phyloP scores from a whole-genome alignment of 495 filamentous ascomycete genomes.

The Cetradonia linearis region DNA sequence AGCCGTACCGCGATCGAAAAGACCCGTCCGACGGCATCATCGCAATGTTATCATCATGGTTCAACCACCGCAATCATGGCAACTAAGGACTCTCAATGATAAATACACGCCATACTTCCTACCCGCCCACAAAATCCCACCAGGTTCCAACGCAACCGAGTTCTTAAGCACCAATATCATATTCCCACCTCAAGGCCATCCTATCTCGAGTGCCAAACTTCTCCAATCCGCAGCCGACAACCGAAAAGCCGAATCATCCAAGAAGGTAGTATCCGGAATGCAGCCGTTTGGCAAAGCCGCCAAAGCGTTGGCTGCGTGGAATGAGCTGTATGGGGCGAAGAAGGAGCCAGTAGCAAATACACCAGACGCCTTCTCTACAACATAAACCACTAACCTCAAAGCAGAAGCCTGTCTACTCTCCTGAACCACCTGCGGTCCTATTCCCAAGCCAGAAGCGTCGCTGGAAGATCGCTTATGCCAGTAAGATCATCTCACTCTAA shows the following conservation, averaged over 20 bases:
- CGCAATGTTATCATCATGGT: not conserved
- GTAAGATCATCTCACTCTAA: not conserved
- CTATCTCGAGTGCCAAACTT: not conserved
- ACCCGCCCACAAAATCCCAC: not conserved
- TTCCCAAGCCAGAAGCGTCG: not conserved
- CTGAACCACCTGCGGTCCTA: not conserved
- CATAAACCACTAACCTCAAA: not conserved
- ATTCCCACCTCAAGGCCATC: not conserved
- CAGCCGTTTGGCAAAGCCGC: not conserved
- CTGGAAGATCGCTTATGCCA: not conserved
- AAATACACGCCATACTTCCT: constrained; percentile 6
- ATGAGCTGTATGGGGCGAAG: not conserved
- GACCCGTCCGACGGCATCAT: not conserved
- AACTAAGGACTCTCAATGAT: not conserved
- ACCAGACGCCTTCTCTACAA: no score
- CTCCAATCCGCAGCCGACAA: not conserved
- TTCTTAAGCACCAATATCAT: not conserved
- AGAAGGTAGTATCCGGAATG: not conserved
- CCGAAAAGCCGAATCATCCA: not conserved
- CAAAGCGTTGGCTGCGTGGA: not conserved
- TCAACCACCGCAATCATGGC: not conserved
- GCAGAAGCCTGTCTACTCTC: not conserved
- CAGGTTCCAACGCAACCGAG: not conserved
- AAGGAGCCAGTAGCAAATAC: not conserved
- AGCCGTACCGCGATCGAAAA: not conserved